These are phyloP conservation scores for Xanthoconium separans DNA, from an alignment of 1,284 basidiomycete genomes.

Conservation along the genomic window DNA sequence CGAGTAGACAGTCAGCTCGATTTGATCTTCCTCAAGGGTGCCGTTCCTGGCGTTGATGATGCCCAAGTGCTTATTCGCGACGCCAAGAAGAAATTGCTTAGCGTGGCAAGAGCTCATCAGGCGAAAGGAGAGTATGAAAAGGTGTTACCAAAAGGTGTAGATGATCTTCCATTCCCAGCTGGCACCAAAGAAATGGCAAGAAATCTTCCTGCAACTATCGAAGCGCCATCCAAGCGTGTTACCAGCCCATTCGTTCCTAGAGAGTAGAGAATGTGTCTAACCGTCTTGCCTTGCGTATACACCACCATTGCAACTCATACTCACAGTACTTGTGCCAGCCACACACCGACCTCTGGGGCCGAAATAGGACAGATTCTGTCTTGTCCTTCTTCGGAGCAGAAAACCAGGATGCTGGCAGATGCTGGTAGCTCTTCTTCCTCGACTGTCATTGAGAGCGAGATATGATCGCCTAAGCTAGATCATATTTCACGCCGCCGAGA, in stretches of 20 bases:
- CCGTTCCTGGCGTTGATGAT: constrained; percentile 74
- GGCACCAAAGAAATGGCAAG: constrained; percentile 80
- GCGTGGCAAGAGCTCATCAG: constrained; percentile 61
- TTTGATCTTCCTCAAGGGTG: constrained; percentile 83
- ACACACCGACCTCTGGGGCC: background rate
- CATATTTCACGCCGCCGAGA: no score
- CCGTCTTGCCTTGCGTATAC: constrained; percentile 2
- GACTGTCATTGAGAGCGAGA: no score
- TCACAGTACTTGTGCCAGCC: background rate
- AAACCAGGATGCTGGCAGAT: no score
- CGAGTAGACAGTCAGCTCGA: constrained; percentile 86
- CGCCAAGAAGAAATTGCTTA: constrained; percentile 80
- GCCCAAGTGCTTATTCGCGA: constrained; percentile 76
- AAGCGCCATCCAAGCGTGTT: constrained; percentile 64
- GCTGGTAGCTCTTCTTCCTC: no score
- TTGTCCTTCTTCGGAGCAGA: no score
- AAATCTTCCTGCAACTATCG: constrained; percentile 59
- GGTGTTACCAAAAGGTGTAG: constrained; percentile 81
- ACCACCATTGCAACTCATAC: background rate
- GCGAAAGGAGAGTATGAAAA: constrained; percentile 79
- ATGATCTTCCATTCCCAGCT: constrained; percentile 88
- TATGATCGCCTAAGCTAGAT: no score
- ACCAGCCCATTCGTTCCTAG: constrained; percentile 75
- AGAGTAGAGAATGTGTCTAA: constrained; percentile 46
- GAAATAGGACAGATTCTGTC: background rate